phyloP scores from a whole-genome alignment of 345 rosid genomes.

The Populus alba region DNA sequence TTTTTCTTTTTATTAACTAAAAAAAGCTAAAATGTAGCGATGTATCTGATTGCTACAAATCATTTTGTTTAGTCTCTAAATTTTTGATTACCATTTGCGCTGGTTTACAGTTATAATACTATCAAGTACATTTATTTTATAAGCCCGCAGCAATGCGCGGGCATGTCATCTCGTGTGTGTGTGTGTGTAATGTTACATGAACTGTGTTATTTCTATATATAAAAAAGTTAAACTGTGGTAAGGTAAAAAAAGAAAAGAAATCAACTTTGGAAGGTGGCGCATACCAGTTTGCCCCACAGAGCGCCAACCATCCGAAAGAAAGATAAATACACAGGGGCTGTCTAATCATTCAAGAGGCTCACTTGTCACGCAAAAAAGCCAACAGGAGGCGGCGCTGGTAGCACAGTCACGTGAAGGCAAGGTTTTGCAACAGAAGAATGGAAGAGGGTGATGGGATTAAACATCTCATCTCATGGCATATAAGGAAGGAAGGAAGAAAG shows the following conservation, averaged over 20 bases:
- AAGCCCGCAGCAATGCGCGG: too few relatives aligned
- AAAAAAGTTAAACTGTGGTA: too few relatives aligned
- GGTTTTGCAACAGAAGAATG: background rate
- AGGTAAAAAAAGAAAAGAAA: background rate
- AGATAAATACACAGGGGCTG: background rate
- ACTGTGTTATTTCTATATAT: too few relatives aligned
- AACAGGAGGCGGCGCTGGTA: background rate
- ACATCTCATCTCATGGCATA: background rate
- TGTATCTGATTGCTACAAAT: too few relatives aligned
- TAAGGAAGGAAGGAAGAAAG: background rate
- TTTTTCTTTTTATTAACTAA: too few relatives aligned
- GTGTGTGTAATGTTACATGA: too few relatives aligned
- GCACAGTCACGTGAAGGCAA: conserved; percentile 24
- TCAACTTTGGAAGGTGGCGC: conserved; percentile 1
- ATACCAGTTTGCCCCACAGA: conserved; percentile 7
- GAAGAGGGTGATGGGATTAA: background rate
- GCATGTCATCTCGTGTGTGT: too few relatives aligned
- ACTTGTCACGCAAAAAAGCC: background rate
- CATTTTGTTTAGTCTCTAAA: too few relatives aligned
- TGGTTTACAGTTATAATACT: too few relatives aligned
- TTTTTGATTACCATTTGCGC: too few relatives aligned
- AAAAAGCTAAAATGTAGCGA: too few relatives aligned
- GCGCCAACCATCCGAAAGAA: background rate
- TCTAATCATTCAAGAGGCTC: conserved; percentile 2
- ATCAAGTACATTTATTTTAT: too few relatives aligned